Evolutionary conservation across 768 basidiomycete genomes (phyloP).

Genomic region (Amanita pseudoporphyria): DNA sequence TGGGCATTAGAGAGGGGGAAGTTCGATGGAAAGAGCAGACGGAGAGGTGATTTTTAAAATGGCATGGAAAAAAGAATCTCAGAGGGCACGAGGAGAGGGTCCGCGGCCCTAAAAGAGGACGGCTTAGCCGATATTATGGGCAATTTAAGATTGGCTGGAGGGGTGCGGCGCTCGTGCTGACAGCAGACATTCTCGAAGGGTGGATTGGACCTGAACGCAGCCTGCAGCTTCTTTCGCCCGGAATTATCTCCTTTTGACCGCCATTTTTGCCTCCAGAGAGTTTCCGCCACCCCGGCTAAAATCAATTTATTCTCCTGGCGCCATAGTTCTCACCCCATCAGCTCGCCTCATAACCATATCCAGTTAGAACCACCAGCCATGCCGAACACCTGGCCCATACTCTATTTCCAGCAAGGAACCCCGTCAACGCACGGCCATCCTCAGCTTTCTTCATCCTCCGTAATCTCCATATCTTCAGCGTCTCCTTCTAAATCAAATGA

Average conservation of each 20-base stretch:
- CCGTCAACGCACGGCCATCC: constrained; percentile 16
- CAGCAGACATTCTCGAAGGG: constrained; percentile 36
- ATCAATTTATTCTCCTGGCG: constrained; percentile 20
- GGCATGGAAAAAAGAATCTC: constrained; percentile 56
- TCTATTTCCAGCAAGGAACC: constrained; percentile 5
- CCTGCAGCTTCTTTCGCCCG: constrained; percentile 19
- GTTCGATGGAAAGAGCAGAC: constrained; percentile 18
- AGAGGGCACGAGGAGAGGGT: constrained; percentile 59
- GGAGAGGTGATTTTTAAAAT: constrained; percentile 40
- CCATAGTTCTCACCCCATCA: constrained; percentile 34
- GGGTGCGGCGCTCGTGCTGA: constrained; percentile 36
- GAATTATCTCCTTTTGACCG: constrained; percentile 30
- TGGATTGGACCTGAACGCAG: constrained; percentile 22
- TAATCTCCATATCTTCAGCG: constrained; percentile 39
- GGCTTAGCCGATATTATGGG: constrained; percentile 39
- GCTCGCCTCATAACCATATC: constrained; percentile 24
- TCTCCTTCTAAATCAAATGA: constrained; percentile 72
- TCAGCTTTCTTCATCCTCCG: constrained; percentile 21
- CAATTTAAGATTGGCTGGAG: constrained; percentile 43
- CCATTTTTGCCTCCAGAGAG: constrained; percentile 17
- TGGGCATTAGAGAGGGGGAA: constrained; percentile 31
- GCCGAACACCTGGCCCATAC: constrained; percentile 16
- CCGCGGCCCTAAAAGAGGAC: constrained; percentile 42
- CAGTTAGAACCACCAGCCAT: constrained; percentile 28
- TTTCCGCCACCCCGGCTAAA: constrained; percentile 20